These are phyloP conservation scores for Nicotiana tabacum DNA, from an alignment of 257 asterid species.

Conservation along the genomic window DNA sequence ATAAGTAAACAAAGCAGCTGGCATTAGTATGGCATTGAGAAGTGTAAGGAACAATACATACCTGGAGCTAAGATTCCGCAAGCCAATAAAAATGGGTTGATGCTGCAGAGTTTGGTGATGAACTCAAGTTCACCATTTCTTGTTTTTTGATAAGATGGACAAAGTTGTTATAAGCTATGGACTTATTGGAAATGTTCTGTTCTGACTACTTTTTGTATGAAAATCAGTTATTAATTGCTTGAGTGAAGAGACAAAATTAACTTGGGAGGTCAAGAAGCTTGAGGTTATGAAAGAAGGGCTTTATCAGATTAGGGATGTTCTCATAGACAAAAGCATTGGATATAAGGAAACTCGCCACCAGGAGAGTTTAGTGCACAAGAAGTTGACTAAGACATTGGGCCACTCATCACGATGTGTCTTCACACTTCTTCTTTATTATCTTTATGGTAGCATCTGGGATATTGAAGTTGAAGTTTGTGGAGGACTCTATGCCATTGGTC, in stretches of 20 bases:
- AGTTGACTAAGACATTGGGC: constrained; percentile 57
- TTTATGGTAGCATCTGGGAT: constrained; percentile 49
- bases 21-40: no score
- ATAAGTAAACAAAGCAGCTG: no score
- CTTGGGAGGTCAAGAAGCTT: constrained; percentile 42
- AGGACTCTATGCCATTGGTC: constrained; percentile 43
- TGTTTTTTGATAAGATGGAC: no score
- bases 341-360: constrained; percentile 62
- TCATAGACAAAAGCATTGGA: constrained; percentile 66
- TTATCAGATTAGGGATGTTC: constrained; percentile 61
- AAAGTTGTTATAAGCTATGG: no score
- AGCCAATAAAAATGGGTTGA: no score
- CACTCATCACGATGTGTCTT: constrained; percentile 73
- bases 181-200: no score
- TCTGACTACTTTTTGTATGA: no score
- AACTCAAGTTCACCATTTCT: no score
- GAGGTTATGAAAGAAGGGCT: constrained; percentile 34
- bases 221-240: no score
- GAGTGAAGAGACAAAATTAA: constrained; percentile 26
- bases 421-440: constrained; percentile 64
- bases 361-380: constrained; percentile 70
- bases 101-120: no score
- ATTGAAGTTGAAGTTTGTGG: constrained; percentile 78
- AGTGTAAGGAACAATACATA: no score
- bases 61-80: no score